Percentiles rank a stretch among this genome's conserved stretches.
phyloP scores from a whole-genome alignment of 768 basidiomycete species.

The Butyriboletus loyo region DNA sequence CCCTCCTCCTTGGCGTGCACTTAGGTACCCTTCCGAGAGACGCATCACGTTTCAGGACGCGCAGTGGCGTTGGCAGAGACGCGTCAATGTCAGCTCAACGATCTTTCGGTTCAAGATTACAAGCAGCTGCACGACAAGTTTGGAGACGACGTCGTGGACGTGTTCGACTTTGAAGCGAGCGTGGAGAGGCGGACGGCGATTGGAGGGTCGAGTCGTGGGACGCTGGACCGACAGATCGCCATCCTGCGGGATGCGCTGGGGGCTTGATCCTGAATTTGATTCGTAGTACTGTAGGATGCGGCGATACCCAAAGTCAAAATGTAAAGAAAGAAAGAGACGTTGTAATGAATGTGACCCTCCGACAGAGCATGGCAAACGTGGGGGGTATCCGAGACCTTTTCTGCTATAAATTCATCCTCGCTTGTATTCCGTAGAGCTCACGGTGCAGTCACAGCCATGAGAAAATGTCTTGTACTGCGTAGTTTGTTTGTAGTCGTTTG shows the following conservation, averaged over 20 bases:
- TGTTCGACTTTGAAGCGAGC: constrained; percentile 95
- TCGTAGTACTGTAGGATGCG: no score
- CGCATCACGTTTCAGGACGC: constrained; percentile 95
- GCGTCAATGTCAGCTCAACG: constrained; percentile 74
- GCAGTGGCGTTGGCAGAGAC: constrained; percentile 94
- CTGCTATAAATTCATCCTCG: no score
- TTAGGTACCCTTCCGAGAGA: constrained; percentile 98
- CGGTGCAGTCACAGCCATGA: neutral
- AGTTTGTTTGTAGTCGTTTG: constrained; percentile 20
- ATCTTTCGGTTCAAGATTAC: constrained; percentile 78
- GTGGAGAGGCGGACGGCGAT: constrained; percentile 91
- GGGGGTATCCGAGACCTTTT: no score
- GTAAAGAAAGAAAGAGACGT: no score
- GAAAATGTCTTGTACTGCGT: no score
- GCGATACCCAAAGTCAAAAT: no score
- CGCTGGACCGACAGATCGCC: constrained; percentile 82
- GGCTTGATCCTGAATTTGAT: constrained; percentile 21
- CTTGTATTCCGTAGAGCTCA: no score
- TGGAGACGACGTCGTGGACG: constrained; percentile 69
- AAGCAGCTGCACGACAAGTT: constrained; percentile 74
- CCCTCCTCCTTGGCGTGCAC: neutral
- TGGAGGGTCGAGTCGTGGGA: constrained; percentile 84
- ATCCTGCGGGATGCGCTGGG: constrained; percentile 61
- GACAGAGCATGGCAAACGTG: no score
- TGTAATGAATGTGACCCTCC: no score